Evolutionary conservation across 1,139 yeast species (phyloP).

Genomic region (Citeromyces siamensis): DNA sequence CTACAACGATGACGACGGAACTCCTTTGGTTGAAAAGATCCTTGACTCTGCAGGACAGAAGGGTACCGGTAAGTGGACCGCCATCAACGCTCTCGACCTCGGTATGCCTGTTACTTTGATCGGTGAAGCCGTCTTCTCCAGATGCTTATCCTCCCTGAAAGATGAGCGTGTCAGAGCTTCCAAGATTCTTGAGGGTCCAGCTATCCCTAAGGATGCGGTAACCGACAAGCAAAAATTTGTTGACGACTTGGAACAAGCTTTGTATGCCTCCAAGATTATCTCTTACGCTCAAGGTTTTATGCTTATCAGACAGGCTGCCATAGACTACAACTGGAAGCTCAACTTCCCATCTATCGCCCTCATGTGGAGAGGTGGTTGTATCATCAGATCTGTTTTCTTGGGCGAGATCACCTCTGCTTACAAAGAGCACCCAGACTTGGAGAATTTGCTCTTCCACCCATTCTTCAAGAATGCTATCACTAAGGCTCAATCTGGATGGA

Average conservation of each 20-base stretch:
- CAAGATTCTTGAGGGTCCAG: conserved; percentile 67
- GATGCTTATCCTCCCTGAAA: conserved; percentile 92
- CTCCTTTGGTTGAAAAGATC: conserved; percentile 92
- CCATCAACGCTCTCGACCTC: conserved; percentile 91
- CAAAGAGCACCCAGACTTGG: conserved; percentile 86
- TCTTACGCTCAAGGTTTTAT: conserved; percentile 99
- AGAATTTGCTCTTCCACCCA: conserved; percentile 90
- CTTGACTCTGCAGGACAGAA: conserved; percentile 97
- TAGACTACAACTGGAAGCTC: conserved; percentile 92
- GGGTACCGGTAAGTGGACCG: conserved; percentile 99
- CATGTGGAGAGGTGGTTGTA: conserved; percentile 99
- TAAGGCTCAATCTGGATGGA: conserved; percentile 95
- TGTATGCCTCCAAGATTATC: conserved; percentile 96
- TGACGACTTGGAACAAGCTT: conserved; percentile 94
- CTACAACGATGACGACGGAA: conserved; percentile 81
- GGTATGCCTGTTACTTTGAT: conserved; percentile 98
- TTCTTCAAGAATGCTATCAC: conserved; percentile 87
- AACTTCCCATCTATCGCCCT: conserved; percentile 97
- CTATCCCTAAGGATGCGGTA: conserved; percentile 40
- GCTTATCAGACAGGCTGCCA: conserved; percentile 98
- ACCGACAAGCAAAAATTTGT: conserved; percentile 75
- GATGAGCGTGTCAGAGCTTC: conserved; percentile 85
- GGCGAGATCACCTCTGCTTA: conserved; percentile 96
- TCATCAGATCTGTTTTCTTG: conserved; percentile 96
- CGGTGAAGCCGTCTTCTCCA: conserved; percentile 97